Evolutionary conservation across 2,329 filamentous ascomycete genomes (phyloP), one percentile per base, ranked within the genome.

Genomic region (Alternaria ethzedia): DNA sequence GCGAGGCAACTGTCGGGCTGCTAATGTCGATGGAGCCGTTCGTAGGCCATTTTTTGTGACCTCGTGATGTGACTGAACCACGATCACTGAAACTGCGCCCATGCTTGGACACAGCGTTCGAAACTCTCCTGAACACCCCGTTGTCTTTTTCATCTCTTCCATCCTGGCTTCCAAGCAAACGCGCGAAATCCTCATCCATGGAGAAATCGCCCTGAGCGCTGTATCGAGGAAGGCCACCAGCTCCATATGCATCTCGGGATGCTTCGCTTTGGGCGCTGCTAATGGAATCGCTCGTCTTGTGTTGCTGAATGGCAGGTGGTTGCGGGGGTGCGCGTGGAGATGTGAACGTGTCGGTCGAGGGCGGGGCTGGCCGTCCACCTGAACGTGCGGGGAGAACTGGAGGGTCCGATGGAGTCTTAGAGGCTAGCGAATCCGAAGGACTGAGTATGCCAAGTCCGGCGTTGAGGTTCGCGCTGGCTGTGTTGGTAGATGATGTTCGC

Each of bases 151-250:
- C 78, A 5, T 75, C 67, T 69, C 86, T 75, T 85, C 71, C 80
- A 68, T 94, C 92, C 23, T 90, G 90, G 20, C 88, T 90, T 44
- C 89, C 91, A 63, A 97, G 85, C 61, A 97, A 95, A 61, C 94
- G 90, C 57, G 92, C 91, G 88, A 97, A 93, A 76, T 98, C 96
- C 79, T 97, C 94, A 69, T 98, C 95, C 90, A 97, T 89, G 63
- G 91, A 96, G 75, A 97, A 96, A 69, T 97, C 94, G 58, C 90
- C 93, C 56, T 92, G 93, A 46, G 88, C 86, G 79, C 91, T 97
- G 65, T 88, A 82, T 41, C 83, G 82, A 12, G 83, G 83, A 52
- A 82, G 64, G 26, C 69, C 68, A 15, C 63, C 64, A n/a, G 73
- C 63, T 4, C 71, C 69, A 25, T 71, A 67, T 9, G 58, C 65